Percentiles rank a stretch among this genome's conserved stretches.
Conservation (phyloP, 2,329 filamentous ascomycete genomes). For the Phialophora verrucosa region DNA sequence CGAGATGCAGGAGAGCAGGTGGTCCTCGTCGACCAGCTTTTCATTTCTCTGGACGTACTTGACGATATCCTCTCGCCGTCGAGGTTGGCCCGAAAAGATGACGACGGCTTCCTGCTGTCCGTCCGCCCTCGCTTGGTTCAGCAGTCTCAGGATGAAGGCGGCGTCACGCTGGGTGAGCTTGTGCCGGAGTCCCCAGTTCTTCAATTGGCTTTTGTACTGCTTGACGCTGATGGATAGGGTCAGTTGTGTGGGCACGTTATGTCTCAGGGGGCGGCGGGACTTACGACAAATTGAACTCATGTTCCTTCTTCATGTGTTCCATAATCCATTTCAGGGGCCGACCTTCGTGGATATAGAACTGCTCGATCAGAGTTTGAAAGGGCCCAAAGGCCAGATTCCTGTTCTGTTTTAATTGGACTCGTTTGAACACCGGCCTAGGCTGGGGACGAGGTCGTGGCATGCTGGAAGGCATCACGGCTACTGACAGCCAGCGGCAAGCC, state of each 20-base stretch:
- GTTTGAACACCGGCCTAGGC: constrained; percentile 14
- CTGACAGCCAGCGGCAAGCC: constrained; percentile 9
- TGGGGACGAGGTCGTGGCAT: constrained; percentile 12
- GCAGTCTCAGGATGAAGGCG: constrained; percentile 28
- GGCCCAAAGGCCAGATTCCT: constrained; percentile 15
- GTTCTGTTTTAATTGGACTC: constrained; percentile 23
- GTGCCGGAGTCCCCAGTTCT: constrained; percentile 28
- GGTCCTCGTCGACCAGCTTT: constrained; percentile 21
- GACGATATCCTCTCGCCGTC: constrained; percentile 22
- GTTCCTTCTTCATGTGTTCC: constrained; percentile 20
- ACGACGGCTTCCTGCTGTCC: constrained; percentile 19
- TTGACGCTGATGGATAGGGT: constrained; percentile 20
- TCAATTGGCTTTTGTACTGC: constrained; percentile 31
- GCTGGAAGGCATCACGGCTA: constrained; percentile 14
- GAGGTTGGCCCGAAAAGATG: constrained; percentile 22
- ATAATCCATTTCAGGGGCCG: constrained; percentile 24
- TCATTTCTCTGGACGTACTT: constrained; percentile 31
- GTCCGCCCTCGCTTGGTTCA: constrained; percentile 22
- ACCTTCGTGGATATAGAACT: constrained; percentile 22
- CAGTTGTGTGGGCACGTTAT: constrained; percentile 1
- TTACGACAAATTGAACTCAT: constrained; percentile 28
- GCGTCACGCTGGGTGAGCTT: constrained; percentile 28
- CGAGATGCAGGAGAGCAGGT: constrained; percentile 27
- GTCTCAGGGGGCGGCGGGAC: background rate
- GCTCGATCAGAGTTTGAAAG: constrained; percentile 19